Conservation (phyloP, 371 early-diverging fungal genomes). For the Chytridiales sp. region DNA sequence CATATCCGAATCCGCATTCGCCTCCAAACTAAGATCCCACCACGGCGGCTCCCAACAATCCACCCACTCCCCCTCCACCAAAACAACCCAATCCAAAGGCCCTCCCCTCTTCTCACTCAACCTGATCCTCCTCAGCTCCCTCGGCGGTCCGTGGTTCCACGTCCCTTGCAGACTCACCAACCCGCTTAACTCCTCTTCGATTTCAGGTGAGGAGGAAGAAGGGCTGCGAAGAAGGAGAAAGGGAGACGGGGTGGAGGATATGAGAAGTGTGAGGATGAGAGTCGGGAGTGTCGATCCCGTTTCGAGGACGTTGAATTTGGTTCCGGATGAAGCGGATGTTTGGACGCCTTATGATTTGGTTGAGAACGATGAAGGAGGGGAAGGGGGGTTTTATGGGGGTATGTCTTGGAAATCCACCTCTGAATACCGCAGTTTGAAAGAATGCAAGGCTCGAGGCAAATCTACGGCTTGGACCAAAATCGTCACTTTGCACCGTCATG, state of each 20-base stretch:
- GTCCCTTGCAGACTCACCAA: slow-evolving; percentile 7
- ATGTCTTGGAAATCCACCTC: too few species aligned
- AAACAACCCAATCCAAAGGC: neutral
- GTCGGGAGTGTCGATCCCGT: neutral
- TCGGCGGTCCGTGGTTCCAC: slow-evolving; percentile 1
- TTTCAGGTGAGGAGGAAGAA: too few species aligned
- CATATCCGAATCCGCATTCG: neutral
- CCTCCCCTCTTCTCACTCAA: neutral
- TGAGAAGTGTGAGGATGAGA: neutral
- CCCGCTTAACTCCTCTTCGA: too few species aligned
- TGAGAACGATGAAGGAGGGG: too few species aligned
- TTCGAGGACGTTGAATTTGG: neutral
- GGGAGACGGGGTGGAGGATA: slow-evolving; percentile 6
- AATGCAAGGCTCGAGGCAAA: too few species aligned
- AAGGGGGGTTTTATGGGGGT: too few species aligned
- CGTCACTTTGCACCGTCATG: neutral
- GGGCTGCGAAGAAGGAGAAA: too few species aligned
- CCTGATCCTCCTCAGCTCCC: neutral
- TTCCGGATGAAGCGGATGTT: too few species aligned
- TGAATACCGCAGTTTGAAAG: too few species aligned
- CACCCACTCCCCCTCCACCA: too few species aligned
- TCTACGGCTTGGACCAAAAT: too few species aligned
- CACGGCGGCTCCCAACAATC: neutral
- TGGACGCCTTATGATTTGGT: too few species aligned
- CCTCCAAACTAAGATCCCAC: neutral